Evolutionary conservation across 1,284 basidiomycete species (phyloP), one percentile per base, ranked within the genome.

Genomic region (Leucoagaricus sp.): DNA sequence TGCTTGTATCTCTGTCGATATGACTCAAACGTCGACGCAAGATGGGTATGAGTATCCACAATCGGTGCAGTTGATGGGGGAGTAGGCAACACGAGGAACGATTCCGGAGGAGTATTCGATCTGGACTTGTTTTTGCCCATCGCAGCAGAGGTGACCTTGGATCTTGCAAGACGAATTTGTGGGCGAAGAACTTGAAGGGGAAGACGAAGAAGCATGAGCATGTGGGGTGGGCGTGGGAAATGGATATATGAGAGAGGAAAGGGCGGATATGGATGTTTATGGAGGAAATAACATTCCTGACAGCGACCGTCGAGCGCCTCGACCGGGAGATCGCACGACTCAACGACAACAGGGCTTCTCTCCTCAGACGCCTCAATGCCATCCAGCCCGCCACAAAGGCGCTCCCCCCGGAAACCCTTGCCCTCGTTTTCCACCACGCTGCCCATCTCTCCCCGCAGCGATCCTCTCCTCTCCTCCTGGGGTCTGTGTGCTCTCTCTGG

Each of bases 11-110:
- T 83, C 31, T 61, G 66, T 19, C 77, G 75, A 64, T 92, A 93
- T 9, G 75, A 64, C 1, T 78, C 75, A 63, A 82, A 93, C 0
- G 90, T 93, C 0, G 87, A 83, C 10, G 85, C 75, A 10, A 93
- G 72, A 64, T 93, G 91, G 0, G 88, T 91, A 68, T 93, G 91
- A 0, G 91, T 93, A 69, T 93, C 91, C 10, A 91, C 75, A 62
- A 93, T 84, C 1, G 82, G 74, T 0, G 72, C 65, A 1, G 67
- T 57, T 0, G 75, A 64, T 4, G 76, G 69, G 1, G 70, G 71
- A 28, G 67, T 60, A 12, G 77, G 74, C 8, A 75, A 63, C 8
- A 76, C 61, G 8, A 78, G 69, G 47, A 69, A 58, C 25, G 69
- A 62, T 62, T 77, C 75, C 8, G 64, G 52, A 1, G 72, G 74